phyloP scores from a whole-genome alignment of 257 asterid genomes.

The Fraxinus quadrangulata region DNA sequence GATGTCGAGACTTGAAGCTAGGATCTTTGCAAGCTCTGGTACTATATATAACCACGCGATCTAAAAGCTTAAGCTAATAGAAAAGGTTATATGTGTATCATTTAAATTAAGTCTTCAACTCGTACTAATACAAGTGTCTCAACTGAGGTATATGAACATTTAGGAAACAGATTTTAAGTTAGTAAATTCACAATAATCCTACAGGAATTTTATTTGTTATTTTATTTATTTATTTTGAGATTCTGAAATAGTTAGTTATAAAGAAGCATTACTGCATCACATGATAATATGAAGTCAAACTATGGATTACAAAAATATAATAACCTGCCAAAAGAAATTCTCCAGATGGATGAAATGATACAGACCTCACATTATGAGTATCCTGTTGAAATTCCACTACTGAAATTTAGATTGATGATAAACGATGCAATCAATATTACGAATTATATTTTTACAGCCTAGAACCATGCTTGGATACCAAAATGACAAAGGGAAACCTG shows the following conservation, averaged over 20 bases:
- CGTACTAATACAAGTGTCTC: background rate
- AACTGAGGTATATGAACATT: background rate
- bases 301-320: constrained; percentile 24
- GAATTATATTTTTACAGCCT: background rate
- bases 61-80: background rate
- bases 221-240: background rate
- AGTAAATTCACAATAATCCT: background rate
- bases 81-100: background rate
- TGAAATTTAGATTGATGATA: constrained; percentile 28
- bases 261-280: background rate
- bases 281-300: constrained; percentile 16
- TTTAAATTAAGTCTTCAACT: background rate
- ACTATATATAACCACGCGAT: too few relatives aligned
- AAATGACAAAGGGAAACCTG: constrained; percentile 49
- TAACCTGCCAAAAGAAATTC: constrained; percentile 80
- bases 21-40: background rate
- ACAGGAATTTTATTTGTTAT: background rate
- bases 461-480: constrained; percentile 24
- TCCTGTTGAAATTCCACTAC: constrained; percentile 43
- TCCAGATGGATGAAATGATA: constrained; percentile 75
- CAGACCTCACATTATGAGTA: constrained; percentile 74
- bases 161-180: background rate
- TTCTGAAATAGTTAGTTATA: background rate
- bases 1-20: background rate
- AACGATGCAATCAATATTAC: constrained; percentile 2